Conservation (phyloP, 1,139 yeast genomes). For the Saccharomyces hybrid region DNA sequence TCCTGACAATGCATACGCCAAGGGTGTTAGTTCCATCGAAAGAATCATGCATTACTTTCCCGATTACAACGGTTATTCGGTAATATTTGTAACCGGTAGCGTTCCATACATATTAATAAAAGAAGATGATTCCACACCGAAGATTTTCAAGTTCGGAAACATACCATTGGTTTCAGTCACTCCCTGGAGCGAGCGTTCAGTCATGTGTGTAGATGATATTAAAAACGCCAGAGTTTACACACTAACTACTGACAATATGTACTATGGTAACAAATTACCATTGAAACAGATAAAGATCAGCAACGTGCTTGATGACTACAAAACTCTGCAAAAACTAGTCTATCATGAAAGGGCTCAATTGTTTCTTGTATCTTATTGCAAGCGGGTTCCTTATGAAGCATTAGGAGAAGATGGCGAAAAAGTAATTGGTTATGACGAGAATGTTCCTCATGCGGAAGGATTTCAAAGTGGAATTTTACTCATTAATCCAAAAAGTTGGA, state of each 20-base stretch:
- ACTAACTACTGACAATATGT: constrained; percentile 30
- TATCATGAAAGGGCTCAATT: constrained; percentile 67
- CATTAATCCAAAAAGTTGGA: constrained; percentile 70
- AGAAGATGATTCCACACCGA: constrained; percentile 55
- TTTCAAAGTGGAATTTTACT: constrained; percentile 57
- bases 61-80: constrained; percentile 49
- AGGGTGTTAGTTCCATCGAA: constrained; percentile 57
- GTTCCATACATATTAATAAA: constrained; percentile 64
- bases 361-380: constrained; percentile 56
- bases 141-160: constrained; percentile 60
- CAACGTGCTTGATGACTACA: constrained; percentile 38
- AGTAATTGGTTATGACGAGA: constrained; percentile 50
- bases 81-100: constrained; percentile 68
- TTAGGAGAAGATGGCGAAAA: constrained; percentile 68
- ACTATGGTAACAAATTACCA: constrained; percentile 61
- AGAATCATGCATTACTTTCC: constrained; percentile 57
- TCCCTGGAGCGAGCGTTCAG: constrained; percentile 29
- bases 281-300: constrained; percentile 39
- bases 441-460: constrained; percentile 44
- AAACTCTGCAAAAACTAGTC: constrained; percentile 59
- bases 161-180: constrained; percentile 53
- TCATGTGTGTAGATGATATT: constrained; percentile 64
- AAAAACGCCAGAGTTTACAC: constrained; percentile 68
- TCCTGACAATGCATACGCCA: constrained; percentile 64
- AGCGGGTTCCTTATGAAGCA: constrained; percentile 54